These are phyloP conservation scores for Orbilia quercus DNA, from an alignment of 2,329 filamentous ascomycete species.

Conservation along the genomic window DNA sequence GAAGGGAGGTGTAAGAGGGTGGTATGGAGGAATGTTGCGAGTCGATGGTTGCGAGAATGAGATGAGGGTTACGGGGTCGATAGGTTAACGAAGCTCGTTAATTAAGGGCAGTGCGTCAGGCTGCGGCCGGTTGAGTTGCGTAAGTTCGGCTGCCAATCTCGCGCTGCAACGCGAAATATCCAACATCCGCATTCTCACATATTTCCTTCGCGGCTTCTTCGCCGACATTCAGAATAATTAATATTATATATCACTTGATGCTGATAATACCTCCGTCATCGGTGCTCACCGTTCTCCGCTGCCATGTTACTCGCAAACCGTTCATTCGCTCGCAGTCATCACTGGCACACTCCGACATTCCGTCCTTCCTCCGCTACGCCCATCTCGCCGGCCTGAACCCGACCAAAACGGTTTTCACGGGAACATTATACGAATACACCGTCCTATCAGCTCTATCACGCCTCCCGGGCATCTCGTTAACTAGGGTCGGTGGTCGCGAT, in stretches of 20 bases:
- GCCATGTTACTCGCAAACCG: conserved; percentile 64
- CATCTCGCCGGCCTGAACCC: conserved; percentile 69
- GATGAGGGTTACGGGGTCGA: conserved; percentile 1
- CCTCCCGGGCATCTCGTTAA: conserved; percentile 72
- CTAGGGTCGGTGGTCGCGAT: conserved; percentile 73
- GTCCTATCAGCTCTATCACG: conserved; percentile 69
- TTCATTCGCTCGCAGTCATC: conserved; percentile 62
- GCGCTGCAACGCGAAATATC: conserved; percentile 41
- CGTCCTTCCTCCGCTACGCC: conserved; percentile 75
- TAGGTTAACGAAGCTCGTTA: background rate
- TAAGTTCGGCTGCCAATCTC: conserved; percentile 31
- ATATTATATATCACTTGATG: background rate
- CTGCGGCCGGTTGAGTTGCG: conserved; percentile 7
- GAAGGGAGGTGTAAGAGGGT: background rate
- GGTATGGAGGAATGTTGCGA: background rate
- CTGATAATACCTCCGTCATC: background rate
- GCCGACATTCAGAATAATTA: background rate
- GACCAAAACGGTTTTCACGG: conserved; percentile 72
- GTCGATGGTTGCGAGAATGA: background rate
- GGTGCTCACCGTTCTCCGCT: conserved; percentile 5
- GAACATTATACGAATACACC: conserved; percentile 82
- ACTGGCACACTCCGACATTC: conserved; percentile 71
- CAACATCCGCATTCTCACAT: conserved; percentile 12
- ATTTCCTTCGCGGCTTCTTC: background rate
- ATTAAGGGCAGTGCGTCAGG: background rate